These are phyloP conservation scores for Panicum miliaceum DNA, from an alignment of 176 grass and related monocot species.

Conservation along the genomic window DNA sequence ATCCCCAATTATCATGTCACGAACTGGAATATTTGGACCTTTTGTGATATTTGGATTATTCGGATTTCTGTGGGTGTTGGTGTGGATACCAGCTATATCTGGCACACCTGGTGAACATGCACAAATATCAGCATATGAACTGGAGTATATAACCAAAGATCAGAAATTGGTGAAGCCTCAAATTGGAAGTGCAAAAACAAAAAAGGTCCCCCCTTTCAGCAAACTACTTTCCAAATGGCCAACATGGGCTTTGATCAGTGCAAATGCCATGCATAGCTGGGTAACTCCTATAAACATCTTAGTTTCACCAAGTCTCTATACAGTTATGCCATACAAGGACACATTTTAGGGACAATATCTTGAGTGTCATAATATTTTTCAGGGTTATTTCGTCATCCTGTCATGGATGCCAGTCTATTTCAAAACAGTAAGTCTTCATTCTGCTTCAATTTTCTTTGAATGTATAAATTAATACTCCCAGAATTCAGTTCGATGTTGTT, in stretches of 20 bases:
- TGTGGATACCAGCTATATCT: conserved; percentile 88
- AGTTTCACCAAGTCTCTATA: conserved; percentile 31
- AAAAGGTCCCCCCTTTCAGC: conserved; percentile 81
- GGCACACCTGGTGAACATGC: conserved; percentile 70
- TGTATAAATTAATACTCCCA: conserved; percentile 16
- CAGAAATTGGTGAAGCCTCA: conserved; percentile 63
- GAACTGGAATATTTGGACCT: conserved; percentile 80
- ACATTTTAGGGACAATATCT: conserved; percentile 27
- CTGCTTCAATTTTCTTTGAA: conserved; percentile 38
- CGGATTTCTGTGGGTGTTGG: conserved; percentile 96
- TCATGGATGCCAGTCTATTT: conserved; percentile 99
- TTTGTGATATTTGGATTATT: conserved; percentile 98
- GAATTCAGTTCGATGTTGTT: conserved; percentile 24
- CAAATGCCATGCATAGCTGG: conserved; percentile 99
- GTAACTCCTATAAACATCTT: conserved; percentile 58
- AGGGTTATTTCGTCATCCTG: conserved; percentile 99
- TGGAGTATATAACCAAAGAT: conserved; percentile 82
- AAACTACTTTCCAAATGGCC: conserved; percentile 92
- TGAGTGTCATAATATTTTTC: conserved; percentile 47
- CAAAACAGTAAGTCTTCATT: conserved; percentile 69
- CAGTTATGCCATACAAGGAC: conserved; percentile 5
- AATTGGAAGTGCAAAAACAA: conserved; percentile 57
- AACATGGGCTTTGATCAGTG: conserved; percentile 96
- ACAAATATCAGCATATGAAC: conserved; percentile 88
- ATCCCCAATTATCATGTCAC: conserved; percentile 96